Evolutionary conservation across 1,284 basidiomycete genomes (phyloP), one percentile per base, ranked within the genome.

Genomic region (Trichosporon sp.): DNA sequence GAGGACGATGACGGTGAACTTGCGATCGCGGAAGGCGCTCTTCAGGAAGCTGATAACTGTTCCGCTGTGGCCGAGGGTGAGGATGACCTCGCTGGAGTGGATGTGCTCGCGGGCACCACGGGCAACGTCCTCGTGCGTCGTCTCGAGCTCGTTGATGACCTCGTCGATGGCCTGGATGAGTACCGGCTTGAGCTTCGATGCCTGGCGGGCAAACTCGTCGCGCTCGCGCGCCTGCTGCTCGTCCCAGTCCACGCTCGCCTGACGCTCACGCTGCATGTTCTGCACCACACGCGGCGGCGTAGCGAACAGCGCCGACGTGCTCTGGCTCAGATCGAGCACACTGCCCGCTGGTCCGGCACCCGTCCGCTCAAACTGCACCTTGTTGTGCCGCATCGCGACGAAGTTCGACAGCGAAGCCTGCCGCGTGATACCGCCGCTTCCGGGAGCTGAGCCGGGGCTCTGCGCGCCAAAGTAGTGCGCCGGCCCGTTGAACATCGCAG

Each of bases 91-190:
- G 70, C 96, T 93, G 10, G 92, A 92, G 80, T 98, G 95, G 67
- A 99, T 92, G 78, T 99, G 95, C 78, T 97, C 94, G 77, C 88
- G 90, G 1, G 95, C 92, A 67, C 92, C 92, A 81, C 92, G 95
- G 4, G 92, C 91, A 11, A 99, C 89, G 75, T 90, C 95, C 70
- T 95, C 91, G 74, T 96, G 93, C 1, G 95, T 95, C 3, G 92
- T 94, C 78, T 97, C 95, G 57, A 99, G 83, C 79, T 99, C 96
- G 71, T 96, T 93, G 56, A 97, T 85, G 14, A 98, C 89, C 76
- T 98, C 91, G 73, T 94, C 89, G 64, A 95, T 92, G 1, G 91
- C 92, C 78, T 92, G 90, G 84, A 94, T 91, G 58, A 95, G 82
- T 1, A 82, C 73, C 8, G 81, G 81, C 67, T 81, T 82, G 63